A percentile compares a stretch with the other conserved stretches of the same genome.
Evolutionary conservation across 192 early-diverging fungal species (phyloP).

Genomic region (Coemansia sp.): DNA sequence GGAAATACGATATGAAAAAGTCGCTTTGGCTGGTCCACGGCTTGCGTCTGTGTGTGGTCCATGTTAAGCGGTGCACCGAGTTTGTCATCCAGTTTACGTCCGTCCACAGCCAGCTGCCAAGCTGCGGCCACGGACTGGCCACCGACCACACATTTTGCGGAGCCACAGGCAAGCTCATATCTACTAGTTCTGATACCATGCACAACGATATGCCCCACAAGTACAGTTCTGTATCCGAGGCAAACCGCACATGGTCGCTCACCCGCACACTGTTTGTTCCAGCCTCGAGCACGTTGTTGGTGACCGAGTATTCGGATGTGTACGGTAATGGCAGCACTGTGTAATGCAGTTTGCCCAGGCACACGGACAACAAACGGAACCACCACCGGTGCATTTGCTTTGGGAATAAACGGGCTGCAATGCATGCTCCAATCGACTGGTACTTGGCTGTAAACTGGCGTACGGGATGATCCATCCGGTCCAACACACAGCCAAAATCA

Average conservation of each 20-base stretch:
- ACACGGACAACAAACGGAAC: conserved; percentile 14
- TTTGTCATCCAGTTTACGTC: conserved; percentile 38
- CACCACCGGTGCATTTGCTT: conserved; percentile 12
- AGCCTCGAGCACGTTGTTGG: background rate
- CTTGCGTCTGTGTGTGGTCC: conserved; percentile 32
- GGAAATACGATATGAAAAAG: conserved; percentile 24
- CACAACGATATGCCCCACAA: conserved; percentile 49
- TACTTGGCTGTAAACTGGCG: conserved; percentile 9
- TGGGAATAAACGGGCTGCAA: conserved; percentile 20
- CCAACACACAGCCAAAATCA: conserved; percentile 22
- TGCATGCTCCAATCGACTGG: conserved; percentile 14
- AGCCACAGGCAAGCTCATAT: conserved; percentile 27
- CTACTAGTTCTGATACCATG: conserved; percentile 35
- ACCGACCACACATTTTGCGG: conserved; percentile 16
- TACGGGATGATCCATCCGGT: conserved; percentile 13
- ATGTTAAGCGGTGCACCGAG: conserved; percentile 4
- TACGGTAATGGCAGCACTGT: conserved; percentile 32
- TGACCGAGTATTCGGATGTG: background rate
- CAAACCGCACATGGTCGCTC: conserved; percentile 15
- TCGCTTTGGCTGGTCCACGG: conserved; percentile 15
- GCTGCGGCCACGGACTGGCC: conserved; percentile 41
- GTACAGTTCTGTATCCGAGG: conserved; percentile 28
- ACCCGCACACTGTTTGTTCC: background rate
- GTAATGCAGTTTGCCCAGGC: conserved; percentile 23
- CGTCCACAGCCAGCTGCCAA: conserved; percentile 29